A percentile compares a stretch with the other conserved stretches of the same genome.
These are phyloP conservation scores for Hysterium pulicare DNA, from an alignment of 2,329 filamentous ascomycete species.

Conservation along the genomic window DNA sequence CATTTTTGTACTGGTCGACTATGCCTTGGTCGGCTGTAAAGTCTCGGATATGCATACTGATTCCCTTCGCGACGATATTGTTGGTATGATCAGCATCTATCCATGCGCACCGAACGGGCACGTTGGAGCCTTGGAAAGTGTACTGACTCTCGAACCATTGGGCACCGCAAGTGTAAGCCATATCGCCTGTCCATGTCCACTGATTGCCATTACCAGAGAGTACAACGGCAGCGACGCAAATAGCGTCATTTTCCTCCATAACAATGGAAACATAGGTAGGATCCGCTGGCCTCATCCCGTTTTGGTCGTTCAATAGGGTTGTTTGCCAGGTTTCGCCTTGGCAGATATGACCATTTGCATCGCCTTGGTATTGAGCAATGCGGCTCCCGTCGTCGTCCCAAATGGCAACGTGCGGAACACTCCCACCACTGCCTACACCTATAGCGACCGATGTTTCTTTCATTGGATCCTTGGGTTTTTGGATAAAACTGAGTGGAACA, in stretches of 20 bases:
- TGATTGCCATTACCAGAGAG: conserved; percentile 1
- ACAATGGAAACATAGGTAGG: background rate
- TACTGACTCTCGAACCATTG: conserved; percentile 4
- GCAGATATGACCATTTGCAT: background rate
- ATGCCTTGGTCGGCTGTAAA: conserved; percentile 3
- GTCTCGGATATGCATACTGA: conserved; percentile 6
- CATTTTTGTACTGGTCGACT: conserved; percentile 4
- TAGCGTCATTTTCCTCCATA: too few species aligned
- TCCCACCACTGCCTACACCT: background rate
- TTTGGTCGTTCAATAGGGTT: background rate
- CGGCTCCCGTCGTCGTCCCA: background rate
- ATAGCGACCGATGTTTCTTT: background rate
- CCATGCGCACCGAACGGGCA: conserved; percentile 4
- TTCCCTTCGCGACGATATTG: conserved; percentile 4
- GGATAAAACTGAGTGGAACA: background rate
- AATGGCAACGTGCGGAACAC: background rate
- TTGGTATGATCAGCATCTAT: conserved; percentile 8
- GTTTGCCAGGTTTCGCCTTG: background rate
- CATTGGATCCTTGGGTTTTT: background rate
- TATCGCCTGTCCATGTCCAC: conserved; percentile 7
- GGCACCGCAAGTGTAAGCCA: conserved; percentile 7
- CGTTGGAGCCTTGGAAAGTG: conserved; percentile 3
- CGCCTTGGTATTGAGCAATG: background rate
- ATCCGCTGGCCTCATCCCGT: background rate
- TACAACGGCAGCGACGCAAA: conserved; percentile 3